Base-by-base conservation (phyloP, 768 basidiomycete genomes). In the Clitopilus hobsonii region DNA sequence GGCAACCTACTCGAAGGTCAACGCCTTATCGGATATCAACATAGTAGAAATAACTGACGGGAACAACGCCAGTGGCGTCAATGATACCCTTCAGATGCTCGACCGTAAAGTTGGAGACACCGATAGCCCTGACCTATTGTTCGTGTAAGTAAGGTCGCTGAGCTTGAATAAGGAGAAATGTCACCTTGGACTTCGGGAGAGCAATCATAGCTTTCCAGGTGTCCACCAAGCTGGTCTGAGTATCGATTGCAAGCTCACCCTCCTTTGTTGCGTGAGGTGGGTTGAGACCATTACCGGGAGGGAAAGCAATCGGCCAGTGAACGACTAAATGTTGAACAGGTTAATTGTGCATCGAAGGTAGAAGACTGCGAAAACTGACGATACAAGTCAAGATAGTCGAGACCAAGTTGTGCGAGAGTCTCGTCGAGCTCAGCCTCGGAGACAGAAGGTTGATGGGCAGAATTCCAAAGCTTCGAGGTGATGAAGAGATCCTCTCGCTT, bases 381-480 rank as follows among this genome's bases (percentile, higher is more conserved):
- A 65, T 92, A 94, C 20, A 93, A 75, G 66, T 94, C 93, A 36
- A 95, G 74, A 65, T 93, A 95, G 41, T 84, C 78, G 18, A 84
- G 67, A 7, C 86, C 87, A 38, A 94, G 81, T 64, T 89, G 85
- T 54, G 68, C 64, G 18, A 95, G 78, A 14, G 89, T 90, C 70
- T 84, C 82, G 52, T 94, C 83, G 48, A 94, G 83, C 60, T 85
- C 87, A 49, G 79, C 81, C 74, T 86, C 87, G 25, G 88, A 89
- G 51, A 77, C 67, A 6, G 79, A 76, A 4, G 88, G 84, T 56
- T 76, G 78, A 65, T 91, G 90, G 8, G 80, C 74, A 48, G 78
- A 76, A 70, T 92, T 92, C 91, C 91, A 94, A 48, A 91, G 78
- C 69, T 94, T 91, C 38, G 83, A 84, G 2, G 89, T 90, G 68